Evolutionary conservation across 768 basidiomycete species (phyloP).

Genomic region (Boletus eberwhitei): DNA sequence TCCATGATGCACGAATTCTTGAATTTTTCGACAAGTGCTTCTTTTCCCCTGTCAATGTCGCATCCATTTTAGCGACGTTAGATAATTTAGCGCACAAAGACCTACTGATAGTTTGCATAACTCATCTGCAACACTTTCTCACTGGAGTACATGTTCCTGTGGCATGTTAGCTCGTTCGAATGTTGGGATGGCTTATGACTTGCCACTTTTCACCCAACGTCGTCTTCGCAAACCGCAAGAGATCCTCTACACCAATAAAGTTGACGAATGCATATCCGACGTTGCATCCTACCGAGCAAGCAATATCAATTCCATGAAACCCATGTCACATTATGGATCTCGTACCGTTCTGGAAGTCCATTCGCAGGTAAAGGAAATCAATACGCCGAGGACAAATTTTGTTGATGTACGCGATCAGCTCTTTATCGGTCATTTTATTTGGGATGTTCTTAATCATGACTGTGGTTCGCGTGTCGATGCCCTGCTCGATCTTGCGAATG

Average conservation of each 20-base stretch:
- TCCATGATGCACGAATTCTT: constrained; percentile 91
- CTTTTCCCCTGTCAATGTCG: constrained; percentile 63
- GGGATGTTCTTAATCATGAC: constrained; percentile 93
- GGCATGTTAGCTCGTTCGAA: not conserved
- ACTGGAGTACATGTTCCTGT: constrained; percentile 88
- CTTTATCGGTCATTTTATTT: constrained; percentile 83
- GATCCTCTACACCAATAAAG: constrained; percentile 75
- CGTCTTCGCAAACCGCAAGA: constrained; percentile 69
- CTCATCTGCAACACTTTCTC: constrained; percentile 90
- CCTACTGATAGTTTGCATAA: constrained; percentile 90
- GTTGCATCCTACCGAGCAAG: constrained; percentile 56
- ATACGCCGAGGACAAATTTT: constrained; percentile 72
- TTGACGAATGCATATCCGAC: constrained; percentile 89
- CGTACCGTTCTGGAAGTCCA: constrained; percentile 81
- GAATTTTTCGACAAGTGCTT: constrained; percentile 88
- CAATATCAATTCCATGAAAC: constrained; percentile 1
- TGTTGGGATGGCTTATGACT: constrained; percentile 14
- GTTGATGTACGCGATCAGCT: constrained; percentile 63
- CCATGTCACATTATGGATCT: not conserved
- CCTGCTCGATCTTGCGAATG: constrained; percentile 68
- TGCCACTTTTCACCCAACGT: constrained; percentile 82
- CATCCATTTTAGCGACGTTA: constrained; percentile 7
- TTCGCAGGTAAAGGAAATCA: constrained; percentile 85
- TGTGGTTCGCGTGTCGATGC: constrained; percentile 76
- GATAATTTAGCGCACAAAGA: constrained; percentile 11